phyloP scores from a whole-genome alignment of 2,329 filamentous ascomycete genomes.

The Alternaria incomplexa region DNA sequence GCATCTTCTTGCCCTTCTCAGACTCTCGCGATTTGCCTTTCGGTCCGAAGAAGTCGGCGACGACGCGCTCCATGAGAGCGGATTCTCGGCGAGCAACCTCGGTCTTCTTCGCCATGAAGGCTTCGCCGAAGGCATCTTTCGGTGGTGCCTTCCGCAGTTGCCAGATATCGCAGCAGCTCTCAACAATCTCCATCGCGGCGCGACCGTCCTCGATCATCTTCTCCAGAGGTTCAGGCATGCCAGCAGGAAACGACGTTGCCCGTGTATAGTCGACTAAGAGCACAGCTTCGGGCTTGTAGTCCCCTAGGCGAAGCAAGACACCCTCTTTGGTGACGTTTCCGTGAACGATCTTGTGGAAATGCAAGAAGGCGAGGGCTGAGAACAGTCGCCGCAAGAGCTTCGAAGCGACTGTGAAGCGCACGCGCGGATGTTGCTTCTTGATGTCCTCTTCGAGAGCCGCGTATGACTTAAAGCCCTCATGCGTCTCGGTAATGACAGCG shows the following conservation, averaged over 20 bases:
- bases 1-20: conserved; percentile 5
- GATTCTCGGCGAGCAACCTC: conserved; percentile 9
- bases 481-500: conserved; percentile 19
- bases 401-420: conserved; percentile 18
- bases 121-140: conserved; percentile 4
- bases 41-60: conserved; percentile 9
- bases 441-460: conserved; percentile 7
- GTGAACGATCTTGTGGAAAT: conserved; percentile 21
- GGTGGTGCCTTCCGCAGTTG: conserved; percentile 16
- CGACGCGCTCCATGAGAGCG: conserved; percentile 11
- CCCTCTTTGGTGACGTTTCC: conserved; percentile 9
- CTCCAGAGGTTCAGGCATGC: conserved; percentile 3
- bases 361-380: conserved; percentile 20
- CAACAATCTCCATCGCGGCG: conserved; percentile 18
- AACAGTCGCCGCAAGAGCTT: conserved; percentile 21
- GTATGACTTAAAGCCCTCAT: conserved; percentile 17
- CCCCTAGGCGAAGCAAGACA: conserved; percentile 14
- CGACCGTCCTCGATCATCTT: conserved; percentile 14
- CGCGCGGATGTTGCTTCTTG: conserved; percentile 12
- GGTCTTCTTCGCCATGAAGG: conserved; percentile 7
- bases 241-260: not conserved
- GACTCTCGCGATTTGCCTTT: conserved; percentile 4
- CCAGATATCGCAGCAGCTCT: conserved; percentile 27
- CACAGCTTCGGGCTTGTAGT: conserved; percentile 4
- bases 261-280: conserved; percentile 22